Base-by-base conservation (phyloP, 2,329 filamentous ascomycete genomes). In the Paramyrothecium sp. region DNA sequence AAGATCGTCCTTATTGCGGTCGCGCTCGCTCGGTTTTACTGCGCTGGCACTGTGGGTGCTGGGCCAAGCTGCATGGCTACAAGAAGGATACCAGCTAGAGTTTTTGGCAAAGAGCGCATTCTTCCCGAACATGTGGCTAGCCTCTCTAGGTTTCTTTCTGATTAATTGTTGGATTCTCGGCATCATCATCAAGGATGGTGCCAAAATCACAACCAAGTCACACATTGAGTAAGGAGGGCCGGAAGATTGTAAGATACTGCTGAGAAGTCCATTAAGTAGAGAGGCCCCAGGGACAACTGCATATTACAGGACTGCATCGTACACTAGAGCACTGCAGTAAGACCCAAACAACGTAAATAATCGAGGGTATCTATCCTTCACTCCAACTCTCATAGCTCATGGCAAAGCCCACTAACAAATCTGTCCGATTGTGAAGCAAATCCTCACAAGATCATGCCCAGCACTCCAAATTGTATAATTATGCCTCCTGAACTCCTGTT, bases 111-210 rank as follows among this genome's bases (percentile, higher is more conserved):
- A 80, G 21, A 94, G 91, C 60, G 93, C 89, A 0, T 99, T 97
- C 69, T 82, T 92, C 11, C 92, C 93, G 0, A 92, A 92, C 0
- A 77, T 99, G 1, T 98, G 91, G 86, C 61, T 84, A 0, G 81
- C 91, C 0, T 89, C 90, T 0, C 72, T 96, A 16, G 75, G 76
- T 0, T 98, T 99, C 76, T 98, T 97, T 70, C 71, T 86, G 2
- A 84, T 92, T 17, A 98, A 99, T 71, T 88, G 87, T 64, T 96
- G 91, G 87, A 91, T 98, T 55, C 71, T 99, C 44, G 90, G 91
- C 0, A 78, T 96, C 51, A 87, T 98, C 48, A 82, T 97, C 7
- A 70, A 71, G 2, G 95, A 98, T 72, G 80, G 79, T 3, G 73
- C 61, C 11, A 33, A 53, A 4, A 16, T 44, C 4, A 30, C 23